Base-by-base conservation (phyloP, 2,329 filamentous ascomycete genomes). In the Talaromyces funiculosus region DNA sequence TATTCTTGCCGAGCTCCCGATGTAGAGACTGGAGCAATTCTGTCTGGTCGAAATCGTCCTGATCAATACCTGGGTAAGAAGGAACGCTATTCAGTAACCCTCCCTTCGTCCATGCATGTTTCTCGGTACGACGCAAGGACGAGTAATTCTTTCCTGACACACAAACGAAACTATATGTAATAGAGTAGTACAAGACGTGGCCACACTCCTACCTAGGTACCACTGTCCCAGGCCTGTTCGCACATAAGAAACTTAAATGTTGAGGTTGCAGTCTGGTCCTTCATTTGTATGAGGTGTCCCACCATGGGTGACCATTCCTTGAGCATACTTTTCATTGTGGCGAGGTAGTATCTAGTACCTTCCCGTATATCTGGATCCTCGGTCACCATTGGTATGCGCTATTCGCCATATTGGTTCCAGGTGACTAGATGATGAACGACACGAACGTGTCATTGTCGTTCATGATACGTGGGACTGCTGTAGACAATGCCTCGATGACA, bases 101-200 rank as follows among this genome's bases (percentile, higher is more conserved):
- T 51, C 33, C 47, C 33, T 51, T 47, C 22, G 54, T 37, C 20
- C 55, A 40, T 47, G 55, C 54, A 47, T 26, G 18, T 29, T 31
- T 10, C 26, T 33, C 45, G 53, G 53, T 10, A 18, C 26, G 42
- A 57, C 55, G 55, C 55, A 57, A 49, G 55, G 55, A 57, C 33
- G 33, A 57, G 31, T 24, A 37, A 35, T 57, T 18, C 22, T n/a
- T 54, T 20, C 24, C 22, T 26, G 14, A 10, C 10, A 2, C 9
- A 10, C 14, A 16, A 6, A 51, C 26, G 12, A 9, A 26, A 18
- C 45, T 33, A 18, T 20, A 18, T 14, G 47, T 33, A 51, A 33
- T 51, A 5, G 42, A 49, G 26, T 56, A 29, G n/a, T 22, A 51
- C 47, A 51, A 33, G n/a, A 51, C 22, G 47, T 51, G 29, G 22